Conservation (phyloP, 2,329 filamentous ascomycete genomes). For the Orbilia quercus region DNA sequence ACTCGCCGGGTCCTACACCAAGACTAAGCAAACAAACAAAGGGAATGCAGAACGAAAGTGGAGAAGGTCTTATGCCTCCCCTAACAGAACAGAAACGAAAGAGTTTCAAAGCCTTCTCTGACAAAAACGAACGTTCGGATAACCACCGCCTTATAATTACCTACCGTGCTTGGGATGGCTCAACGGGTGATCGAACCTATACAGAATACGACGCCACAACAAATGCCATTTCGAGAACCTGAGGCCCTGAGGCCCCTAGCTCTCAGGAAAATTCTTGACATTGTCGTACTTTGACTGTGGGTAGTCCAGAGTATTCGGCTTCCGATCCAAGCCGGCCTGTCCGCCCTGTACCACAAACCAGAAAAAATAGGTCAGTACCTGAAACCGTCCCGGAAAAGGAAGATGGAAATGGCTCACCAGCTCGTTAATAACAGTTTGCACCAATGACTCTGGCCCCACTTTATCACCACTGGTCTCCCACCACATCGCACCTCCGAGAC, state of each 20-base stretch:
- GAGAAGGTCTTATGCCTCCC: too few species aligned
- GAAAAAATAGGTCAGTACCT: not conserved
- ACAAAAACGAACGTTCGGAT: too few species aligned
- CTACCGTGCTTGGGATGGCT: too few species aligned
- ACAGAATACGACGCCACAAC: not conserved
- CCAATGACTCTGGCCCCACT: slow-evolving; percentile 48
- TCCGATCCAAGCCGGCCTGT: slow-evolving; percentile 9
- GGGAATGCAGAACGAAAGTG: too few species aligned
- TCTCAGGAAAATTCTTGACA: slow-evolving; percentile 10
- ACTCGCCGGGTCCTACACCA: not conserved
- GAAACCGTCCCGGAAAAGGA: not conserved
- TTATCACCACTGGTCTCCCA: slow-evolving; percentile 90
- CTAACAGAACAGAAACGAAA: too few species aligned
- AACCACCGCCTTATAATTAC: too few species aligned
- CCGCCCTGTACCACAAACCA: slow-evolving; percentile 29
- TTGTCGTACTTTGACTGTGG: slow-evolving; percentile 47
- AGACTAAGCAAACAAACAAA: not conserved
- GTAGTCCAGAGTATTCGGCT: slow-evolving; percentile 27
- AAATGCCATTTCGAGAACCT: not conserved
- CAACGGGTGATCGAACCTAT: too few species aligned
- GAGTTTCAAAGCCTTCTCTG: too few species aligned
- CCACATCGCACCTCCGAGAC: slow-evolving; percentile 94
- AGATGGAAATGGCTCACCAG: slow-evolving; percentile 23
- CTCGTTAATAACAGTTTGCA: slow-evolving; percentile 33
- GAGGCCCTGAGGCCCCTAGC: not conserved